Conservation (phyloP, 306 rosid species). For the Cicer cuneatum region DNA sequence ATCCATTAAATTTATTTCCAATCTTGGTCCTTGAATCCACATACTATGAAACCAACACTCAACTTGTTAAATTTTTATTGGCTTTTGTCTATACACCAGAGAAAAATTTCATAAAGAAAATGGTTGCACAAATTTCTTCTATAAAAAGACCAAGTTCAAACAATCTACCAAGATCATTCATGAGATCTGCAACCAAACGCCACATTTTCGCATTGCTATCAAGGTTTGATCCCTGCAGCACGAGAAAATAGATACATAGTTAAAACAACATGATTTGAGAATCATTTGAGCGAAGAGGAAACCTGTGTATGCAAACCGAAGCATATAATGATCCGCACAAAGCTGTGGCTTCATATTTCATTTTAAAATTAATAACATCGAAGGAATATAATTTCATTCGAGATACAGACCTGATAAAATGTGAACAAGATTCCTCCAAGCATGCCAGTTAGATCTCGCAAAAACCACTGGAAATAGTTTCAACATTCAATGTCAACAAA, state of each 20-base stretch:
- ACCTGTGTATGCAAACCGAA: slow-evolving; percentile 21
- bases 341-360: slow-evolving; percentile 19
- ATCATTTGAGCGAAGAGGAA: slow-evolving; percentile 32
- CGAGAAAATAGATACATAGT: slow-evolving; percentile 21
- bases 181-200: slow-evolving; percentile 97
- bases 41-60: slow-evolving; percentile 27
- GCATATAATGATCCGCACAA: neutral
- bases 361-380: slow-evolving; percentile 27
- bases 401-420: slow-evolving; percentile 78
- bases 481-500: slow-evolving; percentile 41
- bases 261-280: slow-evolving; percentile 20
- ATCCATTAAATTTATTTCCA: neutral
- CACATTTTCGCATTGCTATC: slow-evolving; percentile 97
- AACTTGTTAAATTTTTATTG: neutral
- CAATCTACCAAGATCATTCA: slow-evolving; percentile 91
- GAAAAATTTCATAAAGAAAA: slow-evolving; percentile 18
- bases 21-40: slow-evolving; percentile 9
- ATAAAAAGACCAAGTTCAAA: slow-evolving; percentile 21
- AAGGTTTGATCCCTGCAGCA: slow-evolving; percentile 88
- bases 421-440: slow-evolving; percentile 97
- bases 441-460: slow-evolving; percentile 98
- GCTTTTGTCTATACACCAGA: neutral
- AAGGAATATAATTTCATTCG: slow-evolving; percentile 2
- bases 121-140: slow-evolving; percentile 16
- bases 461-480: slow-evolving; percentile 84